Conservation (phyloP, 148 eudicot species). For the Gaultheria prostrata region DNA sequence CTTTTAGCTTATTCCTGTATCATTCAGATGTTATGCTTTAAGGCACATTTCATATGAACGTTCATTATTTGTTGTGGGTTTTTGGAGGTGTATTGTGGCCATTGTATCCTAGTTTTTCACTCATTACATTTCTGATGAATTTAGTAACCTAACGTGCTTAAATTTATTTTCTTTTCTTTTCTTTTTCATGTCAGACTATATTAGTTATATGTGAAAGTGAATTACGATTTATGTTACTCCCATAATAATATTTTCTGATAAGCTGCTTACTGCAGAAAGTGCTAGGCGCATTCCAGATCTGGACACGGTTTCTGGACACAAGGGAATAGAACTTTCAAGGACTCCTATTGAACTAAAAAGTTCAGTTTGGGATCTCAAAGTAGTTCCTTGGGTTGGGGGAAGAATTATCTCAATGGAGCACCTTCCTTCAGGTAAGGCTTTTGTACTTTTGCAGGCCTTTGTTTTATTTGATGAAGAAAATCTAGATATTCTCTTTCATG, state of each 20-base stretch:
- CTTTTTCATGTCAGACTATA: neutral
- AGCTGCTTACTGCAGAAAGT: slow-evolving; percentile 53
- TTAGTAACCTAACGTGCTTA: neutral
- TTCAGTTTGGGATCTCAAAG: slow-evolving; percentile 89
- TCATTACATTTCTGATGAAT: neutral
- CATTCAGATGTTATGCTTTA: neutral
- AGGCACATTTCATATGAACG: neutral
- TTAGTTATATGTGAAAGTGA: neutral
- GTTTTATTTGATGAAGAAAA: neutral
- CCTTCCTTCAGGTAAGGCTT: slow-evolving; percentile 69
- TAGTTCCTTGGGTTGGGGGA: slow-evolving; percentile 99
- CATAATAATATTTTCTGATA: slow-evolving; percentile 5
- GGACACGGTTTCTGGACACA: slow-evolving; percentile 53
- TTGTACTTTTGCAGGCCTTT: slow-evolving; percentile 12
- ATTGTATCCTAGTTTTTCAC: neutral
- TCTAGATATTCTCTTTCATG: neutral
- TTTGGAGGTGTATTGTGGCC: neutral
- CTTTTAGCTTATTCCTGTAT: neutral
- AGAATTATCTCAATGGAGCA: slow-evolving; percentile 96
- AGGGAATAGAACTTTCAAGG: slow-evolving; percentile 75
- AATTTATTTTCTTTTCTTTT: neutral
- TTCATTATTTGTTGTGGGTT: neutral
- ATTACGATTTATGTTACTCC: neutral
- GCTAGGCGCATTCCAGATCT: slow-evolving; percentile 70
- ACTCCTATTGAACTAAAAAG: slow-evolving; percentile 73